Evolutionary conservation across 2,329 filamentous ascomycete species (phyloP).

Genomic region (Celoporthe dispersa): DNA sequence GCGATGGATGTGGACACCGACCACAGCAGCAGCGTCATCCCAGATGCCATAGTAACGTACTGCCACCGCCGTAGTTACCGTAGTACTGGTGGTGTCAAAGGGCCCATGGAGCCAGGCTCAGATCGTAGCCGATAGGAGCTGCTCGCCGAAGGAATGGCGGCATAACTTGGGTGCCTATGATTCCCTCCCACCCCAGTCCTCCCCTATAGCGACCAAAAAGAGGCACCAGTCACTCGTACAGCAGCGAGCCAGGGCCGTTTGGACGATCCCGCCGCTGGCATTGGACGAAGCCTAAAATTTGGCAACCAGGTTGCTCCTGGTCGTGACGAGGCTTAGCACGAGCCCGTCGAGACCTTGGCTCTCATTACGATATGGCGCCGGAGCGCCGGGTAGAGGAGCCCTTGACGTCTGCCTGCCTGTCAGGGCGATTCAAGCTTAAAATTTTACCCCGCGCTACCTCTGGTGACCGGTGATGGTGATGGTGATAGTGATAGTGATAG

Average conservation of each 20-base stretch:
- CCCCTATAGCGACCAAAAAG: neutral
- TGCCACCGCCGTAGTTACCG: neutral
- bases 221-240: slow-evolving; percentile 4
- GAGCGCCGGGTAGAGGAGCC: slow-evolving; percentile 8
- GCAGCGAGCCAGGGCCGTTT: neutral
- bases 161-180: neutral
- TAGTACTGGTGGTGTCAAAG: neutral
- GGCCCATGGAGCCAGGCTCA: neutral
- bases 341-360: neutral
- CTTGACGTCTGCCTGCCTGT: neutral
- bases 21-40: neutral
- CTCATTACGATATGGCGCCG: neutral
- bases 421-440: neutral
- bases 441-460: slow-evolving; percentile 1
- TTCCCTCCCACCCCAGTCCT: no score
- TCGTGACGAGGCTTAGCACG: slow-evolving; percentile 3
- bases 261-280: slow-evolving; percentile 4
- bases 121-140: neutral
- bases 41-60: neutral
- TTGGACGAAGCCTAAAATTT: neutral
- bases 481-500: neutral
- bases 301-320: neutral
- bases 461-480: no score
- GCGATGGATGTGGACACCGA: neutral
- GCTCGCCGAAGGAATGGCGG: slow-evolving; percentile 1